phyloP scores from a whole-genome alignment of 2,329 filamentous ascomycete species.

The Akanthomyces dipterigenus region DNA sequence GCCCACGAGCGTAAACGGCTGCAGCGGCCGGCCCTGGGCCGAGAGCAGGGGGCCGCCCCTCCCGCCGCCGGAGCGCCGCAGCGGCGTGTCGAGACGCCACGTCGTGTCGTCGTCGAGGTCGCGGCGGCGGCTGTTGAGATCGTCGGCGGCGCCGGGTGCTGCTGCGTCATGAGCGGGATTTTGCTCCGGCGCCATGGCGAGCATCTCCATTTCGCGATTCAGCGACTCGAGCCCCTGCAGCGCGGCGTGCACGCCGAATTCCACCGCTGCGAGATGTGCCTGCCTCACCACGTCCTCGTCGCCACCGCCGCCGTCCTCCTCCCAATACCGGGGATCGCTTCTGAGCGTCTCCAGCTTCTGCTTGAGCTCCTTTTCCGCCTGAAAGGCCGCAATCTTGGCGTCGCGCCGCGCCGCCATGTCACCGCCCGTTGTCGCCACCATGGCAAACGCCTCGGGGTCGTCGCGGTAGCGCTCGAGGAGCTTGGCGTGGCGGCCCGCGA shows the following conservation, averaged over 20 bases:
- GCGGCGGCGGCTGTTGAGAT: conserved; percentile 36
- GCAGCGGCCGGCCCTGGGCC: conserved; percentile 72
- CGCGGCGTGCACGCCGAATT: conserved; percentile 67
- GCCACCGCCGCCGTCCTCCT: conserved; percentile 59
- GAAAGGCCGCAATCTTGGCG: conserved; percentile 79
- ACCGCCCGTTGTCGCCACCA: conserved; percentile 50
- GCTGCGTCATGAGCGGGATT: conserved; percentile 21
- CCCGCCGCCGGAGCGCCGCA: conserved; percentile 43
- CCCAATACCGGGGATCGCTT: conserved; percentile 43
- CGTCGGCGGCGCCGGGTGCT: conserved; percentile 18
- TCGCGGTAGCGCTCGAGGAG: conserved; percentile 69
- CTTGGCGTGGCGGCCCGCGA: conserved; percentile 57
- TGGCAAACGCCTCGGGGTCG: conserved; percentile 59
- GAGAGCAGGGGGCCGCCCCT: conserved; percentile 72
- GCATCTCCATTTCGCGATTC: conserved; percentile 75
- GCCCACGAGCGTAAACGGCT: conserved; percentile 82
- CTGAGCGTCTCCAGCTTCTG: conserved; percentile 62
- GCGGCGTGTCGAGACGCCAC: conserved; percentile 64
- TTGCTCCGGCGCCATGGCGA: conserved; percentile 66
- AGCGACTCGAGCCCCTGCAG: conserved; percentile 86
- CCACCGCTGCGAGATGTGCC: conserved; percentile 69
- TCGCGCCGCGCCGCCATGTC: conserved; percentile 65
- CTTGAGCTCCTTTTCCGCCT: conserved; percentile 78
- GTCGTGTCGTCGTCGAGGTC: conserved; percentile 40
- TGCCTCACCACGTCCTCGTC: conserved; percentile 82